Evolutionary conservation across 257 asterid genomes (phyloP).

Genomic region (Plantago major): DNA sequence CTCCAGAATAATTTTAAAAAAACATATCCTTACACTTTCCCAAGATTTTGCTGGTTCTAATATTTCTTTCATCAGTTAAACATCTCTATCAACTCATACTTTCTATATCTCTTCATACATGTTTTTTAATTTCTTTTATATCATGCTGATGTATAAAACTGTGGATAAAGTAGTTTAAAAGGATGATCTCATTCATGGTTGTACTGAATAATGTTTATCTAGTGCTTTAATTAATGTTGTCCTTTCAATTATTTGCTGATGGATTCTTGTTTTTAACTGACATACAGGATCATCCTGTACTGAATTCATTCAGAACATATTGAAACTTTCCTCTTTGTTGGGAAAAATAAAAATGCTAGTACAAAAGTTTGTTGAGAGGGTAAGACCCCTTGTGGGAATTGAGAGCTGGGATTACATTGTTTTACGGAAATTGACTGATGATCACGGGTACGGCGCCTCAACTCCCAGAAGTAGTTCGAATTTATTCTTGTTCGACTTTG

Average conservation of each 20-base stretch:
- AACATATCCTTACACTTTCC: conserved; percentile 3
- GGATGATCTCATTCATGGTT: conserved; percentile 25
- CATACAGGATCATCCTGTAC: background rate
- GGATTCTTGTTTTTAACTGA: background rate
- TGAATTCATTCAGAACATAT: background rate
- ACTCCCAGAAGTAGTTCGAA: background rate
- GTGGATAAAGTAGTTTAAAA: background rate
- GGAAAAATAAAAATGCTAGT: conserved; percentile 37
- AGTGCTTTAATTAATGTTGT: conserved; percentile 22
- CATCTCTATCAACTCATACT: conserved; percentile 36
- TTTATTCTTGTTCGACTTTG: background rate
- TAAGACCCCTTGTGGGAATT: conserved; percentile 39
- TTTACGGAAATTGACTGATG: conserved; percentile 45
- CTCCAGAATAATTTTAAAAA: conserved; percentile 10
- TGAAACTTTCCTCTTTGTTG: background rate
- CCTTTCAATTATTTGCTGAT: conserved; percentile 35
- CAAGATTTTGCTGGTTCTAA: conserved; percentile 26
- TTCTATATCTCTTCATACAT: conserved; percentile 12
- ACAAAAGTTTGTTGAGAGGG: conserved; percentile 30
- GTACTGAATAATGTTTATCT: conserved; percentile 7
- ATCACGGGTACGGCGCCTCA: conserved; percentile 31
- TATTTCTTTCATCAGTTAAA: conserved; percentile 40
- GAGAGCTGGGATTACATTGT: conserved; percentile 49
- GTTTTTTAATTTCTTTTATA: background rate
- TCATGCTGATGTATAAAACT: conserved; percentile 8